Evolutionary conservation across 73 alveolate genomes (phyloP), one percentile per base, ranked within the genome.

Genomic region (Paramecium pentaurelia): DNA sequence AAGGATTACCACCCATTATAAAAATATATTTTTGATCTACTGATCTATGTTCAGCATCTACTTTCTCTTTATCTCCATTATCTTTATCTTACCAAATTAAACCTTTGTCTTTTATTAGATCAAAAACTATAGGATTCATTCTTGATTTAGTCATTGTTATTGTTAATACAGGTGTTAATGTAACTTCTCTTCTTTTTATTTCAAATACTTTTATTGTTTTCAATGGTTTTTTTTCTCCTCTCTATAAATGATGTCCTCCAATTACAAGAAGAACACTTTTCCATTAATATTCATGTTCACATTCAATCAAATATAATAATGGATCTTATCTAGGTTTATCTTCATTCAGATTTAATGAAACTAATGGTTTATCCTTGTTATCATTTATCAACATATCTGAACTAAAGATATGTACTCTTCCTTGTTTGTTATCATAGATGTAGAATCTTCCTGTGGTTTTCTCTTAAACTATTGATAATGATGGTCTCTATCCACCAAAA

Each of bases 261-360:
- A 80, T 80, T 27, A 80, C 91, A 27, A 80, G 20, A 4, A 80
- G 30, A 1, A 80, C 91, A 44, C 91, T 80, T 44, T 80, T 80
- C 91, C 91, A 80, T 80, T 80, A 49, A 47, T 45, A 80, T 49
- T 80, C 91, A 47, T 80, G 91, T 49, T 80, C 91, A 80, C 91
- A 80, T 49, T 80, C 91, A 5, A 80, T 44, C 7, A 80, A 25
- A 80, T 80, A 80, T 4, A 80, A 25, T 5, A 80, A 45, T n/a
- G 91, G 91, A 49, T 80, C 58, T 44, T 80, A 80, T 80, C 91
- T 80, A 8, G 91, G 91, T 8, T 32, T 47, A 25, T 80, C 91
- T 12, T 80, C 91, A 80, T 80, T 80, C 30, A 80, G 6, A 80
- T 49, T 44, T n/a, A 80, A 47, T 14, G 91, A 80, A 45, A 80